A percentile compares a stretch with the other conserved stretches of the same genome.
phyloP scores from a whole-genome alignment of 345 rosid species.

The Lepidium aucheri region DNA sequence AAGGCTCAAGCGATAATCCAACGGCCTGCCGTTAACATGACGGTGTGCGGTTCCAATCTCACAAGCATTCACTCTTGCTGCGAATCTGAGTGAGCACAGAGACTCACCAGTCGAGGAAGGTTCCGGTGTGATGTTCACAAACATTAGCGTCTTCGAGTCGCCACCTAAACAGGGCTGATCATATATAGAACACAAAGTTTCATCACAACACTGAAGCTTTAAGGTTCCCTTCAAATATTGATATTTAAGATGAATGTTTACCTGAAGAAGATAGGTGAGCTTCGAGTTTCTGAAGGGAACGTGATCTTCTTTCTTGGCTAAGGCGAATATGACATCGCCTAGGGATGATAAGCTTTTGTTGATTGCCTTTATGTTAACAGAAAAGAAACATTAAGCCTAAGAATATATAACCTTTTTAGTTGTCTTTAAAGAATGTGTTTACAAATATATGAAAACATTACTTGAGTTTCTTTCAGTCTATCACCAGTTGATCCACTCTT shows the following conservation, averaged over 20 bases:
- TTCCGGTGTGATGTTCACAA: constrained; percentile 88
- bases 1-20: constrained; percentile 68
- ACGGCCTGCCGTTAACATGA: constrained; percentile 36
- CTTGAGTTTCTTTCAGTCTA: constrained; percentile 91
- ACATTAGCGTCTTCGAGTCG: constrained; percentile 91
- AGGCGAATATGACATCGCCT: constrained; percentile 83
- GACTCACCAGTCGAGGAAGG: constrained; percentile 82
- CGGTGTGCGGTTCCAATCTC: constrained; percentile 96
- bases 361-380: constrained; percentile 51
- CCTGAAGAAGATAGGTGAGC: constrained; percentile 98
- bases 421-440: neutral
- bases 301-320: constrained; percentile 94
- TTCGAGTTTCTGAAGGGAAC: constrained; percentile 97
- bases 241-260: constrained; percentile 12
- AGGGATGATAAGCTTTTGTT: constrained; percentile 85
- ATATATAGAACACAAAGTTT: constrained; percentile 5
- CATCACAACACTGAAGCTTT: neutral
- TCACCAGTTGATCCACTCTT: constrained; percentile 97
- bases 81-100: constrained; percentile 87
- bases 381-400: neutral
- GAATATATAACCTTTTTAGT: neutral
- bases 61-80: constrained; percentile 97
- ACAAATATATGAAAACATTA: constrained; percentile 23
- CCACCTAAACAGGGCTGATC: constrained; percentile 96
- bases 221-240: neutral